These are phyloP conservation scores for Aureobasidium uvarum DNA, from an alignment of 2,329 filamentous ascomycete genomes.

Conservation along the genomic window DNA sequence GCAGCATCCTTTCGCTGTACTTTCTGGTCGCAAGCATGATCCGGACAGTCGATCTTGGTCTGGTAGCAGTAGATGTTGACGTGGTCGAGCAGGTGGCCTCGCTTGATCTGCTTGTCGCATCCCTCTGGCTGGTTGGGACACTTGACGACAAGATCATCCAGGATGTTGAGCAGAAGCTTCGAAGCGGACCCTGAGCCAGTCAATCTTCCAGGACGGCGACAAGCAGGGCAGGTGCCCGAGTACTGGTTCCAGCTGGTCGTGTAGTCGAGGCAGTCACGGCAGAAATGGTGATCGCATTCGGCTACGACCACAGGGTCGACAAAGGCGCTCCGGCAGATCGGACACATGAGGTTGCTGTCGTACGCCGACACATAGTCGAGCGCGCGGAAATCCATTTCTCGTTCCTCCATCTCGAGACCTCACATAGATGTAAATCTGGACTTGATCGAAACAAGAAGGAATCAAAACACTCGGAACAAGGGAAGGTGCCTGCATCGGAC, in stretches of 20 bases:
- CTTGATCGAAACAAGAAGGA: not conserved
- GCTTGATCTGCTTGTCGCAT: slow-evolving; percentile 54
- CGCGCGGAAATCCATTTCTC: slow-evolving; percentile 53
- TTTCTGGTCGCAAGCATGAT: slow-evolving; percentile 50
- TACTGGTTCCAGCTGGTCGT: slow-evolving; percentile 44
- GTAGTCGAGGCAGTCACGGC: slow-evolving; percentile 56
- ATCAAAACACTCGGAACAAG: slow-evolving; percentile 10
- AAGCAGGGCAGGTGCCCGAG: slow-evolving; percentile 54
- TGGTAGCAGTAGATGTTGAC: slow-evolving; percentile 61
- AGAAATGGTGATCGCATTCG: slow-evolving; percentile 64
- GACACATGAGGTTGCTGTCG: slow-evolving; percentile 62
- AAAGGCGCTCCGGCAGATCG: slow-evolving; percentile 64
- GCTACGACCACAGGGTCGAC: slow-evolving; percentile 56
- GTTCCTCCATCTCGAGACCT: not conserved
- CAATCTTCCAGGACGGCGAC: slow-evolving; percentile 49
- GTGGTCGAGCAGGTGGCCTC: slow-evolving; percentile 59
- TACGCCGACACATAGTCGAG: slow-evolving; percentile 58
- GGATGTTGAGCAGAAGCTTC: slow-evolving; percentile 59
- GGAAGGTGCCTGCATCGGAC: slow-evolving; percentile 9
- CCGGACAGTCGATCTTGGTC: slow-evolving; percentile 54
- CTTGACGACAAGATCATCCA: slow-evolving; percentile 59
- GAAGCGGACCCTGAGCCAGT: slow-evolving; percentile 43
- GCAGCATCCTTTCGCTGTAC: slow-evolving; percentile 56
- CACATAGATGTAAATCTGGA: too few relatives aligned
- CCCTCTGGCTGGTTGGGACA: slow-evolving; percentile 57